A percentile compares a stretch with the other conserved stretches of the same genome.
Evolutionary conservation across 768 basidiomycete species (phyloP).

Genomic region (Phaeotremella skinneri): DNA sequence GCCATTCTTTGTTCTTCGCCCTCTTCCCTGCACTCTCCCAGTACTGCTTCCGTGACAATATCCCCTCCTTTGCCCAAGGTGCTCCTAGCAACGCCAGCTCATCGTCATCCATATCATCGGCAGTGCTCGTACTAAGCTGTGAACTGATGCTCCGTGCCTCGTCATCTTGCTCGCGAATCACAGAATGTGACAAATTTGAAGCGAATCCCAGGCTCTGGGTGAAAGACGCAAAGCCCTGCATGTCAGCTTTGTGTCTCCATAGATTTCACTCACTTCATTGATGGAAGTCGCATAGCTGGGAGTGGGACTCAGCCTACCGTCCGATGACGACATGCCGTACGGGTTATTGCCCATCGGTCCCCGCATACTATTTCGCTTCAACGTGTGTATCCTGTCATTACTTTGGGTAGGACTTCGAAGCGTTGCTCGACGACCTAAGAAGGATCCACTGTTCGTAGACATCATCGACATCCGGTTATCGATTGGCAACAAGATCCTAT

Average conservation of each 20-base stretch:
- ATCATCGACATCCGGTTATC: slow-evolving; percentile 31
- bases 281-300: slow-evolving; percentile 89
- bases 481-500: slow-evolving; percentile 80
- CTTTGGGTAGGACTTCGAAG: slow-evolving; percentile 39
- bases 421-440: slow-evolving; percentile 60
- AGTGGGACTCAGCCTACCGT: slow-evolving; percentile 89
- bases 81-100: slow-evolving; percentile 91
- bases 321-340: slow-evolving; percentile 64
- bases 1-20: slow-evolving; percentile 84
- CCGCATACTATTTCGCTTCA: slow-evolving; percentile 89
- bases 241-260: slow-evolving; percentile 50
- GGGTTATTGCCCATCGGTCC: slow-evolving; percentile 81
- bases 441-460: slow-evolving; percentile 13
- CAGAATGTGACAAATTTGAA: slow-evolving; percentile 90
- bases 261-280: slow-evolving; percentile 59
- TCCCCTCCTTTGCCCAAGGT: slow-evolving; percentile 99
- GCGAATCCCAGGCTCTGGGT: slow-evolving; percentile 92
- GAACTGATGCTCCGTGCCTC: slow-evolving; percentile 62
- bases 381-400: slow-evolving; percentile 68
- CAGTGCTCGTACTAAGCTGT: slow-evolving; percentile 63
- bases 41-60: slow-evolving; percentile 90
- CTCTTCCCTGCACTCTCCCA: slow-evolving; percentile 82
- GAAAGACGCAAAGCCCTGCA: slow-evolving; percentile 59
- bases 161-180: slow-evolving; percentile 94
- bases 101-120: slow-evolving; percentile 73